phyloP scores from a whole-genome alignment of 2,329 filamentous ascomycete species.

The Escovopsis sp. region DNA sequence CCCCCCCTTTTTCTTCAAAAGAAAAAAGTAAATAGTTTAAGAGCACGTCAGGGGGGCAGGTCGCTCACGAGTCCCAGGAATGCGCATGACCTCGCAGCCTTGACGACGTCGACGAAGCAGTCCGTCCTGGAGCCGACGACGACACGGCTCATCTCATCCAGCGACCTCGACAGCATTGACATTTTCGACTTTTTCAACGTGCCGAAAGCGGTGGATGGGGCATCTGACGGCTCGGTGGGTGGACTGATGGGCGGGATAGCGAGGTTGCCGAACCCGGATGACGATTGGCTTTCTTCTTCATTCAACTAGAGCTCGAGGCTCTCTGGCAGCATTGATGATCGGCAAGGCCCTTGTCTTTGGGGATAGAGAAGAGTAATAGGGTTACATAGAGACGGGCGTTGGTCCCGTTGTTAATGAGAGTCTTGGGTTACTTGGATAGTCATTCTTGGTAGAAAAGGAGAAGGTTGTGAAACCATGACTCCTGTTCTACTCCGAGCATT shows the following conservation, averaged over 20 bases:
- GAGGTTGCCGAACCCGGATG: conserved; percentile 17
- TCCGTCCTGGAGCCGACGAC: conserved; percentile 24
- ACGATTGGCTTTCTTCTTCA: conserved; percentile 14
- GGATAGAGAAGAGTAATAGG: too few relatives aligned
- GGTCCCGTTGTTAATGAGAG: too few relatives aligned
- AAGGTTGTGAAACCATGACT: too few relatives aligned
- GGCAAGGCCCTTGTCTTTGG: too few relatives aligned
- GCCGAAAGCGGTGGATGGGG: conserved; percentile 17
- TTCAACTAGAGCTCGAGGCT: background rate
- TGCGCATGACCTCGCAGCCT: conserved; percentile 23
- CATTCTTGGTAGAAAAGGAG: too few relatives aligned
- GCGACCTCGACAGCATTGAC: conserved; percentile 28
- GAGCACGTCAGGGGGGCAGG: background rate
- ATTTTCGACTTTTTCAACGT: conserved; percentile 32
- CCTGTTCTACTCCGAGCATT: too few relatives aligned
- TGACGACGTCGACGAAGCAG: conserved; percentile 21
- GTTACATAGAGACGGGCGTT: too few relatives aligned
- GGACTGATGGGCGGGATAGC: conserved; percentile 10
- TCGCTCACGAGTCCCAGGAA: conserved; percentile 13
- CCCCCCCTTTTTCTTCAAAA: too few relatives aligned
- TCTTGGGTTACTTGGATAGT: too few relatives aligned
- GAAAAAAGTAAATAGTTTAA: too few relatives aligned
- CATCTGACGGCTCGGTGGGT: conserved; percentile 11
- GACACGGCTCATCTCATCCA: conserved; percentile 22
- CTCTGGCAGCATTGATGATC: background rate